Base-by-base conservation (phyloP, 192 early-diverging fungal genomes). In the Coemansia sp. region DNA sequence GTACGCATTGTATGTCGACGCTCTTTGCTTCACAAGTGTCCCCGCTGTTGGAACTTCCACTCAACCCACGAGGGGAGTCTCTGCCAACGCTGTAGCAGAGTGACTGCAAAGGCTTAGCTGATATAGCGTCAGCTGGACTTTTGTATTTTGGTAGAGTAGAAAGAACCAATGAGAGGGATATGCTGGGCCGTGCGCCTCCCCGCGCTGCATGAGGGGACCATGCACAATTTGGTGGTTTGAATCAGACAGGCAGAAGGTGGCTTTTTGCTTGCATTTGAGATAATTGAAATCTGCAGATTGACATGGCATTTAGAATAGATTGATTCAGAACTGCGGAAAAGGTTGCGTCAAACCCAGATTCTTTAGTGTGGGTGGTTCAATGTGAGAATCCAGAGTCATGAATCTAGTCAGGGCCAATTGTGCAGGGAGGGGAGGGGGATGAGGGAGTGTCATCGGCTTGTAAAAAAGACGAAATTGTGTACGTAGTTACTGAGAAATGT, bases 1-100 rank as follows among this genome's bases (percentile, higher is more conserved):
- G 54, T 72, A 46, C 84, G 63, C 42, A 79, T 90, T 64, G 75
- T 80, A 6, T 78, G 85, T 30, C 77, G 76, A 6, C 78, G 73
- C 21, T 83, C 88, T 11, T 51, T 61, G 10, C 32, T 76, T 54
- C 84, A 88, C 66, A 93, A 93, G 64, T 93, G 92, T 62, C 92
- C 92, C 20, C 85, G 92, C 32, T 93, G 92, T 75, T 90, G 92
- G 89, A 88, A 85, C 63, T 88, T 85, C 52, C 76, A 78, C 54
- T 84, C 89, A 1, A 51, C 57, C 0, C 60, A 68, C 7, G 78
- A 70, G 2, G 76, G 86, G 24, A 51, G 63, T 5, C 72, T 93
- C 8, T 93, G 92, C 68, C 21, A 39, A 14, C 81, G 92, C 56
- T 93, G 92, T 63, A 67, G 68, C 19, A 53, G 63, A 11, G 83